Conservation (phyloP, 208 protist genomes). For the Crithidia mellificae region DNA sequence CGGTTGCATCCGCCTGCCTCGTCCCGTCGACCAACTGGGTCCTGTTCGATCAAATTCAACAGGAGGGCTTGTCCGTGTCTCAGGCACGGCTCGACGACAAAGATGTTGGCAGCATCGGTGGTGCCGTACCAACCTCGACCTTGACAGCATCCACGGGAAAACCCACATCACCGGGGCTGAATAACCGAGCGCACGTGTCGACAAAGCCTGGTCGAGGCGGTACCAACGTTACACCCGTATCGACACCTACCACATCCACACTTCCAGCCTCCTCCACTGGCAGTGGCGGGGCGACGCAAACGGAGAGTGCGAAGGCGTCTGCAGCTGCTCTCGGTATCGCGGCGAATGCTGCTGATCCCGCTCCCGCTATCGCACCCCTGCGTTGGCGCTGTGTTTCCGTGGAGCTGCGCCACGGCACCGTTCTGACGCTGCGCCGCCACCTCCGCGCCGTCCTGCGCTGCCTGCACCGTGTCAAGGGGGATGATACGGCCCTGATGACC, state of each 20-base stretch:
- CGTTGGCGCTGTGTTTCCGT: conserved; percentile 32
- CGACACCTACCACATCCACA: neutral
- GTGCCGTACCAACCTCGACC: too few species aligned
- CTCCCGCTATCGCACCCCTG: conserved; percentile 2
- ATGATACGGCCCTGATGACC: neutral
- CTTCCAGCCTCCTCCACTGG: neutral
- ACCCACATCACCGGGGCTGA: neutral
- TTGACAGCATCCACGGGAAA: neutral
- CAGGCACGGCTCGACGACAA: neutral
- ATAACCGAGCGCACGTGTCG: neutral
- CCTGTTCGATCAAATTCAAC: conserved; percentile 25
- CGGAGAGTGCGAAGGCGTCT: neutral
- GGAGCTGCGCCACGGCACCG: conserved; percentile 16
- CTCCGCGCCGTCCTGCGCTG: conserved; percentile 26
- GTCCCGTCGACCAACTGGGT: conserved; percentile 37
- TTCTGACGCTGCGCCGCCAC: conserved; percentile 25
- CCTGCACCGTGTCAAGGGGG: conserved; percentile 15
- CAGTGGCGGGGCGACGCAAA: neutral
- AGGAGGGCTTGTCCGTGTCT: neutral
- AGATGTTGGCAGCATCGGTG: too few species aligned
- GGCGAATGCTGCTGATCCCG: neutral
- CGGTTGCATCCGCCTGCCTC: conserved; percentile 2
- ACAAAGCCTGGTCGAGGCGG: neutral
- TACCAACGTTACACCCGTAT: neutral
- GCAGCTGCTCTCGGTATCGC: neutral